Conservation (phyloP, 2,329 filamentous ascomycete species). For the Intubia oerlemansii region DNA sequence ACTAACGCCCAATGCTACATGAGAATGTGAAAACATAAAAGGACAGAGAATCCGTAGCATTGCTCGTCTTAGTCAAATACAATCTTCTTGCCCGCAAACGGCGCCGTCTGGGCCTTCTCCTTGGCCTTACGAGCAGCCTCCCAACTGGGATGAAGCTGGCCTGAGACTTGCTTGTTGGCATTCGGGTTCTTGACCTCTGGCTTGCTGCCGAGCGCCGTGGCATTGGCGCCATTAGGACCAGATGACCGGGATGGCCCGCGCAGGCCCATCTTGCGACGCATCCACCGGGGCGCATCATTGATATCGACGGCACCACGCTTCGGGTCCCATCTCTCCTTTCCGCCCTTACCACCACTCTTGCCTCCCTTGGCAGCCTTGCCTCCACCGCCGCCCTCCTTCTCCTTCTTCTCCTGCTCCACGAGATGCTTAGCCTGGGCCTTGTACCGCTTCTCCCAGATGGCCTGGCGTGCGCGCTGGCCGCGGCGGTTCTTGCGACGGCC, state of each 20-base stretch:
- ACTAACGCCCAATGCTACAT: too few species aligned
- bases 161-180: slow-evolving; percentile 11
- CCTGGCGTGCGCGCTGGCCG: slow-evolving; percentile 57
- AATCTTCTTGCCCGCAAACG: slow-evolving; percentile 36
- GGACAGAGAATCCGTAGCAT: too few species aligned
- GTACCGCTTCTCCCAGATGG: slow-evolving; percentile 65
- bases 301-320: slow-evolving; percentile 30
- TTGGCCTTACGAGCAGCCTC: slow-evolving; percentile 40
- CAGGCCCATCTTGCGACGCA: slow-evolving; percentile 11
- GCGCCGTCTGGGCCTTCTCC: slow-evolving; percentile 27
- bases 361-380: slow-evolving; percentile 28
- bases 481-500: slow-evolving; percentile 43
- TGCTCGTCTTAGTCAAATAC: slow-evolving; percentile 27
- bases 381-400: slow-evolving; percentile 5
- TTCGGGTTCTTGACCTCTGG: slow-evolving; percentile 5
- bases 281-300: slow-evolving; percentile 23
- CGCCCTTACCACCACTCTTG: slow-evolving; percentile 7
- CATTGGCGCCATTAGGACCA: background rate
- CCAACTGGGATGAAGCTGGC: slow-evolving; percentile 42
- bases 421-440: slow-evolving; percentile 49
- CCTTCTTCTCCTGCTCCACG: slow-evolving; percentile 14
- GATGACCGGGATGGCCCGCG: too few species aligned
- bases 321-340: slow-evolving; percentile 27
- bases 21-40: too few species aligned
- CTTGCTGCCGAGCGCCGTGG: slow-evolving; percentile 5